Percentiles rank a stretch among this genome's conserved stretches.
Conservation (phyloP, 2,329 filamentous ascomycete species). For the Aspergillus sp. region DNA sequence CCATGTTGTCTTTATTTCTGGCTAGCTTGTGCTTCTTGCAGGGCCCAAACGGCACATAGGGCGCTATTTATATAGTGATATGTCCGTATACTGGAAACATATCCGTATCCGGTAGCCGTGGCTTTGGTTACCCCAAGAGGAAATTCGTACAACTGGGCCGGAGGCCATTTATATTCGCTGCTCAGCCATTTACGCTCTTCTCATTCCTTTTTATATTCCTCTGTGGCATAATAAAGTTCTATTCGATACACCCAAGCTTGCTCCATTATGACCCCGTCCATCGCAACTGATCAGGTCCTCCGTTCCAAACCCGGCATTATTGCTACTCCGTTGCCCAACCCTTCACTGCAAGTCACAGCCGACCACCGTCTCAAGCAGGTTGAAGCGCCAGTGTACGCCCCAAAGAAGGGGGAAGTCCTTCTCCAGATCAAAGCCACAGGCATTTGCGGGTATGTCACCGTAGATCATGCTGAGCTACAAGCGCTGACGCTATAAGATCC, state of each 20-base stretch:
- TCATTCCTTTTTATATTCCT: neutral
- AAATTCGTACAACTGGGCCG: neutral
- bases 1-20: constrained; percentile 13
- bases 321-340: constrained; percentile 34
- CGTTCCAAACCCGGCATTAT: neutral
- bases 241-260: neutral
- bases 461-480: neutral
- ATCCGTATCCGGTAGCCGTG: constrained; percentile 9
- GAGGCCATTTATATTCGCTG: neutral
- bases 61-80: constrained; percentile 2
- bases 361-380: constrained; percentile 52
- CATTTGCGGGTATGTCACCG: constrained; percentile 48
- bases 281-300: neutral
- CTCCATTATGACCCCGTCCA: neutral
- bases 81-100: too few relatives aligned
- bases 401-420: constrained; percentile 48
- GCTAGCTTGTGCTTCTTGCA: too few relatives aligned
- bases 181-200: neutral
- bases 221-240: too few relatives aligned
- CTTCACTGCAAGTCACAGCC: constrained; percentile 51
- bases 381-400: constrained; percentile 50
- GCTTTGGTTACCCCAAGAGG: constrained; percentile 4
- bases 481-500: constrained; percentile 36
- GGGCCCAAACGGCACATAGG: too few relatives aligned
- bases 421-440: constrained; percentile 56